Percentiles rank a stretch among this genome's conserved stretches.
Conservation (phyloP, 148 eudicot species). For the Dysphania ambrosioides region DNA sequence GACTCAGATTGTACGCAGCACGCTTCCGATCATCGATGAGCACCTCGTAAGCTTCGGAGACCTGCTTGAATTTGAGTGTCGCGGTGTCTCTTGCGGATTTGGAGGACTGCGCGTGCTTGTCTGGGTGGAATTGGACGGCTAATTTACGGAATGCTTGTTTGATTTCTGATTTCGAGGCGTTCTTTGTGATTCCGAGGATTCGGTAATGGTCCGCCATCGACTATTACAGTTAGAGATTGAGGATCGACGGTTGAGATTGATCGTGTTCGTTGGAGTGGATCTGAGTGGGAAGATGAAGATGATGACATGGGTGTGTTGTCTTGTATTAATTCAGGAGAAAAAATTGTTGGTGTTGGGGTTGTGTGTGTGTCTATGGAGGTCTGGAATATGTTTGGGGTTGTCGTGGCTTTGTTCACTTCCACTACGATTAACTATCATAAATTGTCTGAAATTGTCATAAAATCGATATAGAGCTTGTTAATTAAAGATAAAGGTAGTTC, state of each 20-base stretch:
- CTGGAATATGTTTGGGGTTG: not conserved
- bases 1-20: slow-evolving; percentile 49
- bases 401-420: not conserved
- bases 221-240: not conserved
- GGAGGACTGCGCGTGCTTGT: slow-evolving; percentile 65
- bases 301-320: not conserved
- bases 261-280: not conserved
- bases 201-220: slow-evolving; percentile 69
- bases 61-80: slow-evolving; percentile 62
- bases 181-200: slow-evolving; percentile 47
- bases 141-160: slow-evolving; percentile 70
- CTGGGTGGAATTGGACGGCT: slow-evolving; percentile 88
- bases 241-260: too few relatives aligned
- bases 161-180: slow-evolving; percentile 64
- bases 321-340: not conserved
- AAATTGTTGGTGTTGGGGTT: not conserved
- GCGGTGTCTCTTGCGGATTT: slow-evolving; percentile 49
- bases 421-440: too few relatives aligned
- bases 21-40: slow-evolving; percentile 79
- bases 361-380: not conserved
- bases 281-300: too few relatives aligned
- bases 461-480: too few relatives aligned
- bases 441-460: too few relatives aligned
- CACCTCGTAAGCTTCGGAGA: slow-evolving; percentile 83
- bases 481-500: too few relatives aligned